These are phyloP conservation scores for Apiotrichum brassicae DNA, from an alignment of 1,284 basidiomycete genomes.

Conservation along the genomic window DNA sequence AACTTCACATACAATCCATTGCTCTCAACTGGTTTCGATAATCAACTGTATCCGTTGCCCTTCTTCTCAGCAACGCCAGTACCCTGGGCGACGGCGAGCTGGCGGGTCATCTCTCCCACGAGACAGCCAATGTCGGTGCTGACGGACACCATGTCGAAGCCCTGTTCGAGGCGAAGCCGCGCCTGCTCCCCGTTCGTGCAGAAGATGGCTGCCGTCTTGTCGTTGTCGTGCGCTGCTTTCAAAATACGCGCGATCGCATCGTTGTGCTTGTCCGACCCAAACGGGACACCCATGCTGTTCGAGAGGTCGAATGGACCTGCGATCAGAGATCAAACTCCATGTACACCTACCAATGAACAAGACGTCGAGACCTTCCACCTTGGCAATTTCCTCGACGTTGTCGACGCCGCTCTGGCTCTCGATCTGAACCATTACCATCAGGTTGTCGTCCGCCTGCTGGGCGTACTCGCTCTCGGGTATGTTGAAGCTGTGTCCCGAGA, in stretches of 20 bases:
- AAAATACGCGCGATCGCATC: conserved; percentile 57
- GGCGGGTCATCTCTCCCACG: conserved; percentile 20
- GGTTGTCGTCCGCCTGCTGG: conserved; percentile 52
- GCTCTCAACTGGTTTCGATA: no score
- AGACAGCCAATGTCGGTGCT: conserved; percentile 29
- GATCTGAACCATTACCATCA: conserved; percentile 61
- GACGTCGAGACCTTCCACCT: conserved; percentile 58
- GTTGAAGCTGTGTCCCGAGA: conserved; percentile 16
- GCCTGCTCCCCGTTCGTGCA: conserved; percentile 54
- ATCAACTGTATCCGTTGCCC: conserved; percentile 10
- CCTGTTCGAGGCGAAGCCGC: conserved; percentile 52
- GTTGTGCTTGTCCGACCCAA: conserved; percentile 46
- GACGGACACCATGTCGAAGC: conserved; percentile 50
- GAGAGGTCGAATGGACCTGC: conserved; percentile 58
- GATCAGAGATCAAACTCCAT: conserved; percentile 1
- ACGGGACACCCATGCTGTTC: conserved; percentile 25
- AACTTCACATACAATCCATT: no score
- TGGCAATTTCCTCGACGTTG: conserved; percentile 58
- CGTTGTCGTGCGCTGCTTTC: conserved; percentile 52
- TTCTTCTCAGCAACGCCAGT: conserved; percentile 1
- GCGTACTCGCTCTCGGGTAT: conserved; percentile 51
- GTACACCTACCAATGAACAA: conserved; percentile 54
- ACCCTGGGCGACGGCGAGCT: conserved; percentile 19
- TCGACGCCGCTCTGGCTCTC: conserved; percentile 57
- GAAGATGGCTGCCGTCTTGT: conserved; percentile 54